Conservation (phyloP, 73 alveolate species). For the Paramecium pentaurelia region DNA sequence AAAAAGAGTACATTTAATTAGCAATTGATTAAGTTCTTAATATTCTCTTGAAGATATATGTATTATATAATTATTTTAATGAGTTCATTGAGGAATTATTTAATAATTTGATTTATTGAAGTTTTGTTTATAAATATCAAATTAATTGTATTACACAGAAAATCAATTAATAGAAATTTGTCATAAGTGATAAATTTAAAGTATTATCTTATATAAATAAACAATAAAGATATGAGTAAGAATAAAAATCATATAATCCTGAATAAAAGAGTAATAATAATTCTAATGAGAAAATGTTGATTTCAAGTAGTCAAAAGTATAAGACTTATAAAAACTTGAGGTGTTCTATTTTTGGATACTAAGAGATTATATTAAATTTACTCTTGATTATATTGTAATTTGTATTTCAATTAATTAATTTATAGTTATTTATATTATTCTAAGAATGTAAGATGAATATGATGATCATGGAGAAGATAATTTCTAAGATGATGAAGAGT, state of each 20-base stretch:
- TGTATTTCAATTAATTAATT: not conserved
- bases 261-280: not conserved
- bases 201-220: not conserved
- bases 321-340: not conserved
- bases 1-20: not conserved
- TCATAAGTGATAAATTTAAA: not conserved
- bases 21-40: not conserved
- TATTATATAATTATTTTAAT: not conserved
- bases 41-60: not conserved
- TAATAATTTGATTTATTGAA: not conserved
- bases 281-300: not conserved
- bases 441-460: constrained; percentile 4
- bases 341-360: not conserved
- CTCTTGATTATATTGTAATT: not conserved
- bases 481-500: not conserved
- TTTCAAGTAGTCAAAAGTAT: not conserved
- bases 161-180: not conserved
- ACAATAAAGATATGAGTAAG: not conserved
- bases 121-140: not conserved
- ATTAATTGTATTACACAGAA: not conserved
- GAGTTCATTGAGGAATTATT: constrained; percentile 14
- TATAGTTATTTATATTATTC: not conserved
- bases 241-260: not conserved
- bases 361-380: not conserved
- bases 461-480: not conserved